Evolutionary conservation across 2,329 filamentous ascomycete genomes (phyloP), one percentile per base, ranked within the genome.

Genomic region (Fonsecaea nubica): DNA sequence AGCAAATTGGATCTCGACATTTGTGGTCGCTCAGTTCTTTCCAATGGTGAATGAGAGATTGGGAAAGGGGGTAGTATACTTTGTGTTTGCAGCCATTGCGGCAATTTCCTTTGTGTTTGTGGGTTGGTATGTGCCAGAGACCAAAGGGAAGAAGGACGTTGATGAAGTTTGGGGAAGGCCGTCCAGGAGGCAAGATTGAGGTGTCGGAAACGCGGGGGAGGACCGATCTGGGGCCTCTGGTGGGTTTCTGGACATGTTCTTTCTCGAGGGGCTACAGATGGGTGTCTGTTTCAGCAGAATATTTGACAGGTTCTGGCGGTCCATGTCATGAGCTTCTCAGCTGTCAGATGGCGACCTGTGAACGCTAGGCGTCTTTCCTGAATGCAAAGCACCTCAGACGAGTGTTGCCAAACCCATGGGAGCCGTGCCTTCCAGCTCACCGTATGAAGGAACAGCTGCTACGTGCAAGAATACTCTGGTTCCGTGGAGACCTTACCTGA

Each of bases 1-100:
- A 0, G 90, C 92, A 8, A 98, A 95, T 77, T 98, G 96, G 84
- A 84, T 92, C 38, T 91, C 93, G 0, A 98, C 94, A 0, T 98
- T 97, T 75, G 73, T 96, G 18, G 93, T 99, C 1, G 93, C 94
- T 0, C 93, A 97, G 74, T 96, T 97, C 80, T 97, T 99, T 82
- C 94, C 95, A 0, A 85, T 97, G 25, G 79, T 96, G 68, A 96
- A 96, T 75, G 86, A 88, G 54, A 86, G 85, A 3, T 79, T 97
- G 60, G 90, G 89, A 0, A 86, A 89, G 3, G 94, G 94, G 1
- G 91, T 90, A 81, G 90, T 95, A 0, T 99, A 96, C 76, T 96
- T 95, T 75, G 83, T 97, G n/a, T 99, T 99, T 77, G 89, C 93
- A 0, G 89, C 77, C 0, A 80, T 96, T 67, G 93, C 92, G 0